phyloP scores from a whole-genome alignment of 345 rosid genomes.

The Garcia nutans region DNA sequence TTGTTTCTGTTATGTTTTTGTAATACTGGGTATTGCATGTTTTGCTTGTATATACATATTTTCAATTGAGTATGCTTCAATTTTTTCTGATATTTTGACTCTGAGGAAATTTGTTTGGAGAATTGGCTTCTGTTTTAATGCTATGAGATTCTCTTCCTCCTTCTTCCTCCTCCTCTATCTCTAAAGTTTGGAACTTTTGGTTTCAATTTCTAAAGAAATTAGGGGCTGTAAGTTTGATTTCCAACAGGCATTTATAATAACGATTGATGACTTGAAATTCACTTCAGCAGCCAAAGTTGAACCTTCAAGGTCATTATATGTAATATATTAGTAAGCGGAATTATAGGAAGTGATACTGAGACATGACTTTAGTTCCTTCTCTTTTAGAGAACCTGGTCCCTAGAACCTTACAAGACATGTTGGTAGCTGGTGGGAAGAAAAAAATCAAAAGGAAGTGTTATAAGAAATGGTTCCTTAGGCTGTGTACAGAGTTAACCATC shows the following conservation, averaged over 20 bases:
- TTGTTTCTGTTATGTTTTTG: not conserved
- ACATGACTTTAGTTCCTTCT: not conserved
- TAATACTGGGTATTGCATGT: not conserved
- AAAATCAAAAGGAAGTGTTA: not conserved
- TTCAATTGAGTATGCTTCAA: conserved; percentile 4
- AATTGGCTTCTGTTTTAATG: not conserved
- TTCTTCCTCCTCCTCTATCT: not conserved
- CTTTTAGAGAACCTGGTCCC: no score
- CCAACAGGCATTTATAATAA: no score
- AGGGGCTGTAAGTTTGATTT: no score
- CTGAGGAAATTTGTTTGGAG: not conserved
- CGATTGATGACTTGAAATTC: no score
- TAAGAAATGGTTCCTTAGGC: not conserved
- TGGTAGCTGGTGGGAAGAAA: not conserved
- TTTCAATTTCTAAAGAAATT: not conserved
- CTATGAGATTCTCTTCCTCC: not conserved
- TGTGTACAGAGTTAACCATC: not conserved
- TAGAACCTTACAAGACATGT: not conserved
- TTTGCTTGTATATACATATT: not conserved
- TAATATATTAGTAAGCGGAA: no score
- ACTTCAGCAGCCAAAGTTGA: no score
- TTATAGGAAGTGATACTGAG: not conserved
- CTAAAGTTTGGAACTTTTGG: not conserved
- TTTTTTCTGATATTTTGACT: no score
- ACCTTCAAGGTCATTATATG: no score